A percentile compares a stretch with the other conserved stretches of the same genome.
Evolutionary conservation across 208 protist species (phyloP).

Genomic region (Phytomonas serpens): DNA sequence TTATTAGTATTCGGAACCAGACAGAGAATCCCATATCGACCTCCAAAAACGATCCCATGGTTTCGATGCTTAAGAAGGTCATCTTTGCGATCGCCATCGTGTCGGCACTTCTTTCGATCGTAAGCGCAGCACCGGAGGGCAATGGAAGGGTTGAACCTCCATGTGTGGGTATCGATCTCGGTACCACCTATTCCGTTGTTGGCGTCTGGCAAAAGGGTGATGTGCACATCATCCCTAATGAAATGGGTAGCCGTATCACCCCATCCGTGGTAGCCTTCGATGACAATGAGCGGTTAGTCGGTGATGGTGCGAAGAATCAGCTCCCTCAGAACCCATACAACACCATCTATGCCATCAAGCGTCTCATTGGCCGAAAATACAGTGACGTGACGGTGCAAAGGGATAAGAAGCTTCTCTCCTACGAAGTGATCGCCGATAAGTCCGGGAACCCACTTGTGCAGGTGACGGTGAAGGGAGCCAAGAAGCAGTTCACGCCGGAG

Average conservation of each 20-base stretch:
- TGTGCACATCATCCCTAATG: slow-evolving; percentile 89
- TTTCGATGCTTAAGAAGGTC: not conserved
- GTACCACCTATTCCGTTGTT: slow-evolving; percentile 96
- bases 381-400: slow-evolving; percentile 85
- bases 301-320: slow-evolving; percentile 89
- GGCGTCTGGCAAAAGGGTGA: slow-evolving; percentile 95
- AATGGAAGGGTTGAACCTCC: slow-evolving; percentile 73
- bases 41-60: not conserved
- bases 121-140: slow-evolving; percentile 38
- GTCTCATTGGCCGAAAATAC: slow-evolving; percentile 91
- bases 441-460: slow-evolving; percentile 74
- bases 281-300: slow-evolving; percentile 87
- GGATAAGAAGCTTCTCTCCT: slow-evolving; percentile 94
- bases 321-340: slow-evolving; percentile 87
- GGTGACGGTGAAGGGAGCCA: slow-evolving; percentile 58
- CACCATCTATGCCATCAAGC: slow-evolving; percentile 90
- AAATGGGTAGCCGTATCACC: slow-evolving; percentile 91
- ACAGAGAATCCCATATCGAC: too few species aligned
- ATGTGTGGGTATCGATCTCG: slow-evolving; percentile 92
- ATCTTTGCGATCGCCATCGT: slow-evolving; percentile 1
- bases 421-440: slow-evolving; percentile 74
- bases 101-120: slow-evolving; percentile 17
- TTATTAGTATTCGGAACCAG: too few species aligned
- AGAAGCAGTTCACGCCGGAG: slow-evolving; percentile 79
- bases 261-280: slow-evolving; percentile 96